phyloP scores from a whole-genome alignment of 202 grass and related monocot genomes.

The Carex sylvatica region DNA sequence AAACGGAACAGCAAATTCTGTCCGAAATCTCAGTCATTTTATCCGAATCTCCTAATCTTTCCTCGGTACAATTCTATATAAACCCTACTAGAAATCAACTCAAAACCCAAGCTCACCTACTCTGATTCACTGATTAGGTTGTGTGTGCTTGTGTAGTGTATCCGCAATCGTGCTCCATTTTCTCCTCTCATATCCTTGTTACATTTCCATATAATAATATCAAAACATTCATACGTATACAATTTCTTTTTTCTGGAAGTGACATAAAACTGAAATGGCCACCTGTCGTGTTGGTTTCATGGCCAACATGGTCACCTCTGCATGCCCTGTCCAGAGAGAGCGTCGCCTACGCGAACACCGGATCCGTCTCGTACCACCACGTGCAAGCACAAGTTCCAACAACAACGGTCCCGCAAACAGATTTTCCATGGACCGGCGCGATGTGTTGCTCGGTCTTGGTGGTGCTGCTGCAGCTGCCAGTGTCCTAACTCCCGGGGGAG shows the following conservation, averaged over 20 bases:
- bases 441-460: constrained; percentile 7
- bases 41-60: no score
- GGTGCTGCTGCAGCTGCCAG: constrained; percentile 4
- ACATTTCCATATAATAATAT: not conserved
- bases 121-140: not conserved
- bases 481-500: not conserved
- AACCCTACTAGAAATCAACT: constrained; percentile 8
- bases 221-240: no score
- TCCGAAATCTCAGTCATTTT: no score
- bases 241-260: not conserved
- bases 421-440: constrained; percentile 3
- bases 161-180: not conserved
- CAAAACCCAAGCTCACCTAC: not conserved
- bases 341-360: not conserved
- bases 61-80: not conserved
- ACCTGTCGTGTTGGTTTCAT: not conserved
- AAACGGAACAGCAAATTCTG: no score
- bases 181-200: not conserved
- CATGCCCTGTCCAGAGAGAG: constrained; percentile 21
- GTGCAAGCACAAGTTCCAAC: constrained; percentile 11
- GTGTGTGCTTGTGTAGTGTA: not conserved
- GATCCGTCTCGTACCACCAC: constrained; percentile 10
- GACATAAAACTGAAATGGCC: not conserved
- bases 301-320: not conserved
- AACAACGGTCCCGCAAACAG: not conserved